Evolutionary conservation across 371 early-diverging fungal species (phyloP).

Genomic region (Apophysomyces sp.): DNA sequence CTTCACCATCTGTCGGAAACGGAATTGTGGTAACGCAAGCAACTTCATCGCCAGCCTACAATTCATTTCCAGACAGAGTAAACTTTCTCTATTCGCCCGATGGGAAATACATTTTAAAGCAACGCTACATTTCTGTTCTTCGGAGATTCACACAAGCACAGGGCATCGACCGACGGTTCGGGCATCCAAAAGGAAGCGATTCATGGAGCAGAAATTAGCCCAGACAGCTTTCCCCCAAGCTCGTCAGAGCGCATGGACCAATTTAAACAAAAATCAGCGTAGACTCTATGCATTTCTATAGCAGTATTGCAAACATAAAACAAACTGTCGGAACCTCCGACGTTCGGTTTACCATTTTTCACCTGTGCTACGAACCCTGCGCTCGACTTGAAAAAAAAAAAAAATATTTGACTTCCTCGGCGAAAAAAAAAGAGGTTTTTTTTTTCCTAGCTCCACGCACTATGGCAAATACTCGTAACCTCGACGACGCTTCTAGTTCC

Average conservation of each 20-base stretch:
- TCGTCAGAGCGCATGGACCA: too few relatives aligned
- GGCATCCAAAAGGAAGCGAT: not conserved
- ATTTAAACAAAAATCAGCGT: too few relatives aligned
- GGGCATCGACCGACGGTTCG: not conserved
- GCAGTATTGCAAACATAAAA: too few relatives aligned
- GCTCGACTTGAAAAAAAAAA: not conserved
- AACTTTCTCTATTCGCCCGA: too few relatives aligned
- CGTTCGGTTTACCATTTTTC: not conserved
- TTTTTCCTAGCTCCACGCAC: not conserved
- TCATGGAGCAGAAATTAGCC: too few relatives aligned
- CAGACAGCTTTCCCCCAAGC: too few relatives aligned
- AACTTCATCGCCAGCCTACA: too few relatives aligned
- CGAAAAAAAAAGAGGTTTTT: not conserved
- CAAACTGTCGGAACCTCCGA: not conserved
- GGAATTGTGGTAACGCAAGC: too few relatives aligned
- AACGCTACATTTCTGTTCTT: not conserved
- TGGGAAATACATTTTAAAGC: too few relatives aligned
- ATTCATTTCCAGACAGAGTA: too few relatives aligned
- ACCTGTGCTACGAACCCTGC: not conserved
- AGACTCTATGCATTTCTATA: too few relatives aligned
- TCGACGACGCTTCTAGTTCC: slow-evolving; percentile 5
- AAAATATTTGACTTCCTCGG: not conserved
- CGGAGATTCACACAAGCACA: not conserved
- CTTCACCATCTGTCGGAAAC: too few relatives aligned
- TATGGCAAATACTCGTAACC: not conserved